Evolutionary conservation across 2,329 filamentous ascomycete species (phyloP).

Genomic region (Epichloe sylvatica): DNA sequence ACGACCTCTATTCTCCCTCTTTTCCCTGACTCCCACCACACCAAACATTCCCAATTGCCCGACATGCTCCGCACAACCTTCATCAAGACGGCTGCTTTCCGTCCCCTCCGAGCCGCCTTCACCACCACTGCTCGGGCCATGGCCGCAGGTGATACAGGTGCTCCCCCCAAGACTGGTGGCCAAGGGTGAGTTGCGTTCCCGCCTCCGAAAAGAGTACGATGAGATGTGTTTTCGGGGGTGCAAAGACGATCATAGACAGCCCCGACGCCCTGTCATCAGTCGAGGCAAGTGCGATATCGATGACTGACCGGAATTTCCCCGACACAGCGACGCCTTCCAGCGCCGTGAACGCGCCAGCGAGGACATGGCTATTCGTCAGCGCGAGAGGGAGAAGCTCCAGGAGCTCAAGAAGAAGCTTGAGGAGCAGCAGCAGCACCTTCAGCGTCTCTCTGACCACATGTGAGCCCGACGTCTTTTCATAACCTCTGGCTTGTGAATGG

Average conservation of each 20-base stretch:
- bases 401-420: conserved; percentile 59
- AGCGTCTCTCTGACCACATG: conserved; percentile 80
- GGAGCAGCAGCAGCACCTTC: conserved; percentile 69
- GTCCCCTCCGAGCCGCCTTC: conserved; percentile 45
- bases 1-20: conserved; percentile 3
- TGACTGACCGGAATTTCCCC: conserved; percentile 2
- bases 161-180: conserved; percentile 40
- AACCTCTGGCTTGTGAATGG: background rate
- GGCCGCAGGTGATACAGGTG: conserved; percentile 56
- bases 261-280: background rate
- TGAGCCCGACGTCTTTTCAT: conserved; percentile 28
- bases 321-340: conserved; percentile 71
- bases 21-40: conserved; percentile 5
- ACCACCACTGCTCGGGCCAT: conserved; percentile 49
- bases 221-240: background rate
- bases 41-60: conserved; percentile 8
- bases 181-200: conserved; percentile 30
- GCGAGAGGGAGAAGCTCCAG: conserved; percentile 81
- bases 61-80: conserved; percentile 56
- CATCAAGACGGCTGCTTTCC: conserved; percentile 38
- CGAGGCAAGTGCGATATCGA: background rate
- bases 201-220: background rate
- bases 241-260: background rate
- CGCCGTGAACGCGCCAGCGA: conserved; percentile 81
- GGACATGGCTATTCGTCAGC: conserved; percentile 69